Evolutionary conservation across 129 eudicot species (phyloP), one percentile per base, ranked within the genome.

Genomic region (Lactuca sativa): DNA sequence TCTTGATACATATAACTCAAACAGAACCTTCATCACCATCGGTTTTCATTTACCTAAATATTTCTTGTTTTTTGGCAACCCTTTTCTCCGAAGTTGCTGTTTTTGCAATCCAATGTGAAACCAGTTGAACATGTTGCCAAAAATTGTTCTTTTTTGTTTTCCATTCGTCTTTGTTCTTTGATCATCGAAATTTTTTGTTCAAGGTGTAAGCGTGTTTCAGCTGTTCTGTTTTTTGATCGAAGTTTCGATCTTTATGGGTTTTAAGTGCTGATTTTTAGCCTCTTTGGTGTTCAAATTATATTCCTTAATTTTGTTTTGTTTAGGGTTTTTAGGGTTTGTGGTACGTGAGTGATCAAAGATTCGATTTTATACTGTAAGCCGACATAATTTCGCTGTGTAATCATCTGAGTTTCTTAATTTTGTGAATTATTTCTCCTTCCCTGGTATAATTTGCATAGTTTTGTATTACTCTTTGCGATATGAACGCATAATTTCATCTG

Each of bases 61-160:
- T 44, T 63, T 58, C 36, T 12, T 15, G 51, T 32, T 51, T 65
- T 73, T 70, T 77, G 56, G 62, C 78, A 68, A 75, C 82, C 54
- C 72, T 40, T 72, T 76, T 79, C 58, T 60, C 62, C 14, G 17
- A 43, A 51, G 60, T 47, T 67, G 55, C 69, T 72, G 69, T 67
- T 66, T 66, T 66, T 66, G 64, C 71, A 73, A 78, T 78, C 70
- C 66, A 73, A 79, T 79, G 79, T 73, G 74, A 66, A 79, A 73
- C 64, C 67, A 56, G 82, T 78, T 78, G 36, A 77, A 77, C 17
- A 43, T 64, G 65, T 64, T 38, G 56, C 66, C 62, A 55, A 38
- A 51, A 33, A 9, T 72, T 68, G 51, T 10, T 40, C 3, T 38
- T 54, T 64, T 72, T 37, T 37, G 59, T 48, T 33, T 71, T 47